Evolutionary conservation across 352 stramenopile species (phyloP), one percentile per base, ranked within the genome.

Genomic region (Pythium myriotylum): DNA sequence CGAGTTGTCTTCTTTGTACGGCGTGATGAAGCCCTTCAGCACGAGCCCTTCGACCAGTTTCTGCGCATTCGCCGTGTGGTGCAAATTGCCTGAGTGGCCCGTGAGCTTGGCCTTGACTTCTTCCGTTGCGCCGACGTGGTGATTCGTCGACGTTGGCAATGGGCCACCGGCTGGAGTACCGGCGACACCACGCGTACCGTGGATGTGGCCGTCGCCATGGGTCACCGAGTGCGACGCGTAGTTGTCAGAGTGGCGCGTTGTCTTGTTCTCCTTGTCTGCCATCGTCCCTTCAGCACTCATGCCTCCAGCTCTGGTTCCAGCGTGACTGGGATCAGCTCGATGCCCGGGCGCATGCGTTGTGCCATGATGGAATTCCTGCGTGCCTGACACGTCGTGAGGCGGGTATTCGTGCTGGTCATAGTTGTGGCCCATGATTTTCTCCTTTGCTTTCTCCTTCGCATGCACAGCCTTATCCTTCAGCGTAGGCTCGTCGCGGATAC

Each of bases 1-100:
- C 51, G 81, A 76, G 48, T 84, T 70, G 51, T 78, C 27, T 24
- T 70, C 62, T 47, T 70, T 70, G 56, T 59, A 43, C 4, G 48
- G 56, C 20, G 56, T 59, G 47, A 70, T 41, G 37, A 70, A 70
- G 37, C 62, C 56, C 22, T 56, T 9, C 10, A 70, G 49, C 37
- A 70, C 56, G 27, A 70, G 20, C 9, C 43, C 62, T 46, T 70
- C 62, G 9, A 65, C n/a, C 24, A 70, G 51, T 27, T 56, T 29
- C 50, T 70, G 56, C 42, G 56, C 50, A 33, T 14, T 54, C 48
- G 16, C 23, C 24, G 3, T 20, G 49, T 4, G 40, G 49, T 26
- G n/a, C 20, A n/a, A 22, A 14, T 29, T 26, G 12, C 32, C 43
- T 3, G 43, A 20, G 5, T 26, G 8, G 43, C 20, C 43, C 20